phyloP scores from a whole-genome alignment of 805 yeast genomes.

The Teunomyces barrocoloradensis region DNA sequence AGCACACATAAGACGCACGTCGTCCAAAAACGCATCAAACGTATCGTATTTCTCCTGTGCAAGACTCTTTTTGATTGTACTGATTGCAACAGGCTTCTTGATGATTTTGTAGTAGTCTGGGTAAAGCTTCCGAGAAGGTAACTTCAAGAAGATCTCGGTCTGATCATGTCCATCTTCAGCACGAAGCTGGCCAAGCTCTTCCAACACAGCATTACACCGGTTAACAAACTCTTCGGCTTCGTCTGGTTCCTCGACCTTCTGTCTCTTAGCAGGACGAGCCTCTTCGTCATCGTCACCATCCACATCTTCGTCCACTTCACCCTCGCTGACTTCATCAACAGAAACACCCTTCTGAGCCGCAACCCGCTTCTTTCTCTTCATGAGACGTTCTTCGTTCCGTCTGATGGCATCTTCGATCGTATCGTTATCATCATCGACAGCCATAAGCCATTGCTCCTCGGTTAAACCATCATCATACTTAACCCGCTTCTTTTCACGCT shows the following conservation, averaged over 20 bases:
- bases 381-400: conserved; percentile 46
- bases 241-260: conserved; percentile 1
- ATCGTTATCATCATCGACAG: conserved; percentile 72
- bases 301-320: conserved; percentile 23
- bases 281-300: conserved; percentile 16
- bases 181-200: conserved; percentile 37
- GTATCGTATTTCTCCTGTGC: conserved; percentile 34
- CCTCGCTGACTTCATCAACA: conserved; percentile 19
- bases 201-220: conserved; percentile 37
- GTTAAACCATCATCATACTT: conserved; percentile 44
- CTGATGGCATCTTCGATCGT: conserved; percentile 57
- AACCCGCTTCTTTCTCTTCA: conserved; percentile 35
- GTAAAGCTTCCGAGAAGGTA: conserved; percentile 72
- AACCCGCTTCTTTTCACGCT: conserved; percentile 27
- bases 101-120: conserved; percentile 82
- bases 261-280: conserved; percentile 6
- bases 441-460: conserved; percentile 49
- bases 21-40: conserved; percentile 51
- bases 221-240: conserved; percentile 16
- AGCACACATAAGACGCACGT: conserved; percentile 61
- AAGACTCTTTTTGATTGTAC: conserved; percentile 50
- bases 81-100: conserved; percentile 57
- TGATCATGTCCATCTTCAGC: conserved; percentile 44
- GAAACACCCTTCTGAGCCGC: conserved; percentile 12
- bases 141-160: conserved; percentile 50